Percentiles rank a stretch among this genome's conserved stretches.
These are phyloP conservation scores for Cryoendolithus antarcticus DNA, from an alignment of 2,329 filamentous ascomycete genomes.

Conservation along the genomic window DNA sequence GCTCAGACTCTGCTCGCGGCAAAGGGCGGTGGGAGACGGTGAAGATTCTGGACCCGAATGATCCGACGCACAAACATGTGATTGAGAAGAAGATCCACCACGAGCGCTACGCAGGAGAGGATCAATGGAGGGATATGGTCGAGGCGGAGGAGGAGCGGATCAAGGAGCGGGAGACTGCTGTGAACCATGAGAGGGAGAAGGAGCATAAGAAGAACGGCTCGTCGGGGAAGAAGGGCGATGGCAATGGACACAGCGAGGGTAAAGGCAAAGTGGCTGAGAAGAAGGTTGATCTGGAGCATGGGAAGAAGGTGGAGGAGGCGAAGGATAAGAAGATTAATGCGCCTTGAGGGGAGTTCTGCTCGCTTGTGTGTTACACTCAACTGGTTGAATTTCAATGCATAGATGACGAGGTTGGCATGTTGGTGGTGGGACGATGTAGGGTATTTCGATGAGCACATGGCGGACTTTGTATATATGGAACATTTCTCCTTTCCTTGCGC, in stretches of 20 bases:
- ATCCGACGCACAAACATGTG: conserved; percentile 65
- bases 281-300: conserved; percentile 3
- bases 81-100: conserved; percentile 83
- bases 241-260: conserved; percentile 3
- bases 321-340: conserved; percentile 11
- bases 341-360: conserved; percentile 6
- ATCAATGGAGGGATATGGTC: conserved; percentile 91
- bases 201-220: conserved; percentile 14
- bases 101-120: conserved; percentile 71
- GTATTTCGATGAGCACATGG: too few relatives aligned
- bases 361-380: too few relatives aligned
- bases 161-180: conserved; percentile 35
- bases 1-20: conserved; percentile 62
- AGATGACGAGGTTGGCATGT: too few relatives aligned
- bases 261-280: conserved; percentile 5
- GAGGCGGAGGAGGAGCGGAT: conserved; percentile 59
- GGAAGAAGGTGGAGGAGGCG: conserved; percentile 3
- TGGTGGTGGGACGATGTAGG: too few relatives aligned
- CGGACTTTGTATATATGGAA: too few relatives aligned
- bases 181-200: conserved; percentile 17
- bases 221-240: conserved; percentile 6
- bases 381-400: too few relatives aligned
- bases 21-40: conserved; percentile 74
- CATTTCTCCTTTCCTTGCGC: too few relatives aligned
- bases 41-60: conserved; percentile 61